Percentiles rank a stretch among this genome's conserved stretches.
These are phyloP conservation scores for Albatrellus ellisii DNA, from an alignment of 768 basidiomycete species.

Conservation along the genomic window DNA sequence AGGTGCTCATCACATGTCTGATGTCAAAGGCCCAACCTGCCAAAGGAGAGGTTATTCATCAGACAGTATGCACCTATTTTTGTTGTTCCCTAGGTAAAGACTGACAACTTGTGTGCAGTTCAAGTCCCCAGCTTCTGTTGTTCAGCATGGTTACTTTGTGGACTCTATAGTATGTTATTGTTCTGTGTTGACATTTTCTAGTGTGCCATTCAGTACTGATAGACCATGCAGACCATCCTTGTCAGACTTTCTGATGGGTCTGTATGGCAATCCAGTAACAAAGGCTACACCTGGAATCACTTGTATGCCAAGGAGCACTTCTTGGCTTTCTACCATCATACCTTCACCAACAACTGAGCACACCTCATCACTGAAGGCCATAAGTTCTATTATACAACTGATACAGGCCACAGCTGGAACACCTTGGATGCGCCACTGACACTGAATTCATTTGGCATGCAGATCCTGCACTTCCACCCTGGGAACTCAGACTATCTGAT, in stretches of 20 bases:
- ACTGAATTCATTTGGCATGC: slow-evolving; percentile 68
- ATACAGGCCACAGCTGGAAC: slow-evolving; percentile 68
- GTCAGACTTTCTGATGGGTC: slow-evolving; percentile 62
- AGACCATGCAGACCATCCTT: slow-evolving; percentile 56
- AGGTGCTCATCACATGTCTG: not conserved
- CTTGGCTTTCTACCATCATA: slow-evolving; percentile 80
- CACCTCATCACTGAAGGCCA: slow-evolving; percentile 69
- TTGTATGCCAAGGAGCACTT: slow-evolving; percentile 48
- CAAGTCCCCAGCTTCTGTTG: slow-evolving; percentile 47
- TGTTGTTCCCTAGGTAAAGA: not conserved
- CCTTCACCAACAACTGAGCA: slow-evolving; percentile 65
- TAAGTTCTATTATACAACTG: slow-evolving; percentile 68
- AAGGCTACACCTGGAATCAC: slow-evolving; percentile 85
- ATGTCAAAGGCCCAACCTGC: slow-evolving; percentile 49
- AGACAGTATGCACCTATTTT: slow-evolving; percentile 35
- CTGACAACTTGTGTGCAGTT: slow-evolving; percentile 29
- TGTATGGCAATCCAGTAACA: slow-evolving; percentile 91
- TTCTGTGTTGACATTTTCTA: no score
- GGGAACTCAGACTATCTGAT: slow-evolving; percentile 65
- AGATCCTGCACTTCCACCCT: slow-evolving; percentile 81
- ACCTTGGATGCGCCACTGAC: slow-evolving; percentile 40
- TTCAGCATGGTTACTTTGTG: slow-evolving; percentile 77
- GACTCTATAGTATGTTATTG: slow-evolving; percentile 43
- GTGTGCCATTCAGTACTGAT: no score
- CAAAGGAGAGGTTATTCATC: slow-evolving; percentile 68